Base-by-base conservation (phyloP, 2,329 filamentous ascomycete genomes). In the Phaeomoniella chlamydospora region DNA sequence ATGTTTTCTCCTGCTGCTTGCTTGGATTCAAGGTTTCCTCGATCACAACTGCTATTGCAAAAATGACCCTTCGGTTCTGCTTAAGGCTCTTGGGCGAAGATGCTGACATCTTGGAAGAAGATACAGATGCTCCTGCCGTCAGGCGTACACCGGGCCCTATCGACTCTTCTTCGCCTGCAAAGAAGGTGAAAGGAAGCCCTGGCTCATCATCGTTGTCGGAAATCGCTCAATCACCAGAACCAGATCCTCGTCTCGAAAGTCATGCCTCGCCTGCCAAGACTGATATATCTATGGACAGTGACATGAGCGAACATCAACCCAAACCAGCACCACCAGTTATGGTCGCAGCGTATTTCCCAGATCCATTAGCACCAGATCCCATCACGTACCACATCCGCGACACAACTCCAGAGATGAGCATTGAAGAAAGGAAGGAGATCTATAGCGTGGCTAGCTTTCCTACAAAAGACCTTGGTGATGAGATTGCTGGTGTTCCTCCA, bases 301-400 rank as follows among this genome's bases (percentile, higher is more conserved):
- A 67, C 3, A 65, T 65, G 33, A 42, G 44, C 26, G 51, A 46
- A 51, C 74, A 72, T 54, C 74, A 73, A 51, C 70, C 69, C 11
- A 63, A 65, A 34, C 71, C 72, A 4, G 70, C 72, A 2, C 69
- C 74, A n/a, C 64, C 72, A 4, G 59, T 79, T 15, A 70, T 73
- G 4, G 80, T 87, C 40, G 83, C 93, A 58, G 87, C 85, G 1
- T 96, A 94, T 55, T 88, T 88, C 40, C 79, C 88, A 29, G 86
- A 96, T 51, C 88, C 88, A 0, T 82, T 85, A 16, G 85, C 77
- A n/a, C 67, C 76, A 45, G 90, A 98, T 52, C 86, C 87, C 1
- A 94, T 88, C 22, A 71, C 94, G 34, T 98, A 98, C 63, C 82
- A 98, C 53, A 94, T 98, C 43, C 77, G 78, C 38, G 68, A 78